Conservation (phyloP, 2,329 filamentous ascomycete genomes). For the Raffaelea albimanens region DNA sequence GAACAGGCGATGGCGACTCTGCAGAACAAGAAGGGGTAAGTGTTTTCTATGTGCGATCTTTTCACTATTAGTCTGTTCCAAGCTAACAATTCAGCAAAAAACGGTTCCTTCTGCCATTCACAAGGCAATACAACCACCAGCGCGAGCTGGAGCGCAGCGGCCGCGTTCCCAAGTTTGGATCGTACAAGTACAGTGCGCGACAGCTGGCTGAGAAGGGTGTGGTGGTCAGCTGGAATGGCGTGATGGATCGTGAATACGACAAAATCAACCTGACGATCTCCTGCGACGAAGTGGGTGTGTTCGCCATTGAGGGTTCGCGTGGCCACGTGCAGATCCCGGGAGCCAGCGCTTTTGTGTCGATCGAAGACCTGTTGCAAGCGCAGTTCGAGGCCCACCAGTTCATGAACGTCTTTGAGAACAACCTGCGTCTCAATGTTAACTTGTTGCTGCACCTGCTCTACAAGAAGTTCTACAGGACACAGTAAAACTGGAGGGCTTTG, state of each 20-base stretch:
- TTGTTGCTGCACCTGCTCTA: slow-evolving; percentile 92
- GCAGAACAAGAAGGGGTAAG: slow-evolving; percentile 87
- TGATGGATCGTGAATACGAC: slow-evolving; percentile 74
- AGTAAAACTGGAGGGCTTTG: slow-evolving; percentile 34
- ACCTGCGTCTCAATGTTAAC: slow-evolving; percentile 88
- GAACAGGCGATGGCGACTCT: slow-evolving; percentile 96
- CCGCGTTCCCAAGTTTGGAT: slow-evolving; percentile 93
- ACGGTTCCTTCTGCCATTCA: slow-evolving; percentile 89
- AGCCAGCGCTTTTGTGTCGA: slow-evolving; percentile 75
- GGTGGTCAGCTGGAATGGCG: slow-evolving; percentile 81
- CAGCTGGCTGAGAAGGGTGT: slow-evolving; percentile 89
- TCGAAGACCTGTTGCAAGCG: slow-evolving; percentile 89
- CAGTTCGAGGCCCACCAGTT: slow-evolving; percentile 97
- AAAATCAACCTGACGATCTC: slow-evolving; percentile 90
- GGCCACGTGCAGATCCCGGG: slow-evolving; percentile 95
- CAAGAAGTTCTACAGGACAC: slow-evolving; percentile 91
- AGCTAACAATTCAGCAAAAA: slow-evolving; percentile 54
- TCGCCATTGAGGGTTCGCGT: slow-evolving; percentile 81
- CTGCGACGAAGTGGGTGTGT: slow-evolving; percentile 88
- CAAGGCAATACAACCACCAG: slow-evolving; percentile 97
- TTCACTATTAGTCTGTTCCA: not conserved
- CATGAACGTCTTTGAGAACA: slow-evolving; percentile 84
- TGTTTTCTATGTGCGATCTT: slow-evolving; percentile 8
- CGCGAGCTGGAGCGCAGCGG: slow-evolving; percentile 87
- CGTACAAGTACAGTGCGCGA: slow-evolving; percentile 91